phyloP scores from a whole-genome alignment of 2,329 filamentous ascomycete genomes.

The Penicillium sp. region DNA sequence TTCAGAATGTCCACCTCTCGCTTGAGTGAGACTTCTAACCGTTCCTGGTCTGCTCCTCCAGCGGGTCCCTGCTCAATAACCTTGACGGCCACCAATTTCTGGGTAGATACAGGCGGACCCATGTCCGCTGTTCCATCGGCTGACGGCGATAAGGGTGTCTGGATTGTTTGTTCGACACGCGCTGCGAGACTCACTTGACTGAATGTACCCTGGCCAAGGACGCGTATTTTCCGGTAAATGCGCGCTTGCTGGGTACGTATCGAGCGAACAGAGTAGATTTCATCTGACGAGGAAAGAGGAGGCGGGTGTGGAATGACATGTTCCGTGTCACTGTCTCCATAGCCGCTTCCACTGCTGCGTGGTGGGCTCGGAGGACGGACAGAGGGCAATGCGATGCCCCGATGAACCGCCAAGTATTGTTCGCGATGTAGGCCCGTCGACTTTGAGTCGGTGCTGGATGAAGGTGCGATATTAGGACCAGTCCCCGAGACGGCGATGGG shows the following conservation, averaged over 20 bases:
- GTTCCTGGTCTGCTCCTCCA: conserved; percentile 87
- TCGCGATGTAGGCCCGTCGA: conserved; percentile 66
- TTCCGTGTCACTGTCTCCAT: conserved; percentile 53
- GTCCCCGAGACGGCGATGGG: conserved; percentile 71
- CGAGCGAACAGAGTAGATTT: conserved; percentile 70
- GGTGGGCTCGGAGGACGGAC: conserved; percentile 75
- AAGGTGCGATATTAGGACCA: conserved; percentile 47
- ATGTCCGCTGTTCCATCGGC: conserved; percentile 12
- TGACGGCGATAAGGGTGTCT: conserved; percentile 15
- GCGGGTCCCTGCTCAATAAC: conserved; percentile 93
- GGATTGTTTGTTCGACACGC: conserved; percentile 62
- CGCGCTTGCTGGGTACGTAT: conserved; percentile 68
- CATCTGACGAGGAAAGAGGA: conserved; percentile 34
- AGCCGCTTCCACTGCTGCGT: conserved; percentile 65
- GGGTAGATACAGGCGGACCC: conserved; percentile 55
- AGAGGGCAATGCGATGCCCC: conserved; percentile 66
- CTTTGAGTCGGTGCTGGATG: conserved; percentile 45
- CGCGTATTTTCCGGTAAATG: conserved; percentile 75
- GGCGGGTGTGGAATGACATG: conserved; percentile 26
- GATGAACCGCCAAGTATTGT: conserved; percentile 73
- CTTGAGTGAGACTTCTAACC: conserved; percentile 90
- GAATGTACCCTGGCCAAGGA: conserved; percentile 90
- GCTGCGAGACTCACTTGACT: conserved; percentile 92
- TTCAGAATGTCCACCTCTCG: conserved; percentile 94
- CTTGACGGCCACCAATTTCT: conserved; percentile 88